Base-by-base conservation (phyloP, 495 filamentous ascomycete species). In the Pyrenula massariospora region DNA sequence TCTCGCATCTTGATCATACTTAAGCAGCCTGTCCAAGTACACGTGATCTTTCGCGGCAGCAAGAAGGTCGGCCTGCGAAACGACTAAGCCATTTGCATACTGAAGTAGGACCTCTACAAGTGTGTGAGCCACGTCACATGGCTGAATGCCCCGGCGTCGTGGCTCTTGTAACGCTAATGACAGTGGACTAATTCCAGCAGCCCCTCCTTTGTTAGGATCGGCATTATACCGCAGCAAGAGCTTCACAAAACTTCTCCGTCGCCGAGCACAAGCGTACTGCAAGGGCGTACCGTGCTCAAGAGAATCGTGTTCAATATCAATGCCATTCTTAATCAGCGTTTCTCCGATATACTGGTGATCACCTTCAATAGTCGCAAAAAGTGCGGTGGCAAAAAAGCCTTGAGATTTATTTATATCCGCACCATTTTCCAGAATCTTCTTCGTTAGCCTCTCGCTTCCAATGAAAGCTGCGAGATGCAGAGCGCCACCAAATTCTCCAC, bases 241-340 rank as follows among this genome's bases (percentile, higher is more conserved):
- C 24, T 58, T 36, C 5, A 60, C 55, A 2, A 60, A 31, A 12
- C 10, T 50, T 8, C 48, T 78, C 77, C 60, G 66, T 75, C 52
- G 58, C 57, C 10, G 75, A 71, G 12, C 78, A 77, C 50, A 64
- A 64, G 49, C 74, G 72, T 50, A 64, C 72, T 8, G 64, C 57
- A 52, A 60, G 54, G 20, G 65, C 53, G 12, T 64, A 66, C 50
- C 50, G 5, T 42, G 31, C 5, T 42, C 31, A 15, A 15, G 8
- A 15, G 31, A 42, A 15, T 8, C 31, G 15, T 42, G 15, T 15
- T 42, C 31, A 42, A 42, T 5, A 8, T 42, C 8, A 42, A 42
- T 15, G 15, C 31, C 31, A 8, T 42, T 5, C 5, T 42, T 5
- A 15, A 42, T 15, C 31, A 42, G 15, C 15, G 15, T 5, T 42